Base-by-base conservation (phyloP, 2,329 filamentous ascomycete species). In the Beauveria varroae region DNA sequence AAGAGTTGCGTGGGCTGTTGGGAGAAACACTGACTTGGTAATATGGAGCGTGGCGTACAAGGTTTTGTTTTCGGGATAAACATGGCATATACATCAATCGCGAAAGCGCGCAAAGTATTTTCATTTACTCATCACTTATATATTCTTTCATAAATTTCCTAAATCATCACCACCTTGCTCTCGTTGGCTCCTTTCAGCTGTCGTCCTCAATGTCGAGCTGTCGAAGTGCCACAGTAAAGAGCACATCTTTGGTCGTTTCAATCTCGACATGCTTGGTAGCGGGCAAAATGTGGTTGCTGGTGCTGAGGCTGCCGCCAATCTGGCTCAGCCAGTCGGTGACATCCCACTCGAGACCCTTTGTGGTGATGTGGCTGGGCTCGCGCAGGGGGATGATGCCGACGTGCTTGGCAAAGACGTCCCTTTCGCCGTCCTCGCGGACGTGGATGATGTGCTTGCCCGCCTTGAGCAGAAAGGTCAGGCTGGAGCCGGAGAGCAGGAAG, bases 261-360 rank as follows among this genome's bases (percentile, higher is more conserved):
- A 93, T 76, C 65, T 84, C 80, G 24, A 92, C 81, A 4, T 85
- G 80, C 55, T 81, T 78, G 4, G 81, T 83, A 52, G 78, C 77
- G 0, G 81, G 81, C 63, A 81, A 67, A 28, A 93, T 83, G 68
- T 91, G 88, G 73, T 95, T 95, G 73, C 90, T 95, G 62, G 90
- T 93, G 71, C 89, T 93, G 63, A 93, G 70, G 66, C 82, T 81
- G 0, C 86, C 87, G 8, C 89, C 89, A 70, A 95, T 89, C 68
- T 83, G 79, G 1, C 89, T 96, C 65, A 82, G 76, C 92, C 93
- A 96, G 63, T 91, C 79, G 63, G 80, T 71, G 1, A 99, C 90
- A 74, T 99, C 92, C 95, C 95, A 99, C 71, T 96, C 87, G 22
- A 98, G 78, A 0, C 95, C 95, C 16, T 79, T 76, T 0, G 91